Conservation (phyloP, 257 asterid genomes). For the Solanum pinnatisectum region DNA sequence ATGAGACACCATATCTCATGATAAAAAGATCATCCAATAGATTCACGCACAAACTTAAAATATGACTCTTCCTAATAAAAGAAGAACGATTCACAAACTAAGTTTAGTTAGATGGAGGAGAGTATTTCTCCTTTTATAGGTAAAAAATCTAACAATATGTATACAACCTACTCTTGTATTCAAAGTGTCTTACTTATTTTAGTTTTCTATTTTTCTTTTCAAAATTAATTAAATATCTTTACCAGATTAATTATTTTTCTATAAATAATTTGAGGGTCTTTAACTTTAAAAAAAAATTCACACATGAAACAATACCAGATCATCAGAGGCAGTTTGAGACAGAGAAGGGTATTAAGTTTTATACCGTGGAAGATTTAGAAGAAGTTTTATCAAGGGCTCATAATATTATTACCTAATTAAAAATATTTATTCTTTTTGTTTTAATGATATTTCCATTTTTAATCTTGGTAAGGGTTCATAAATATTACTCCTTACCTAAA, state of each 20-base stretch:
- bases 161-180: neutral
- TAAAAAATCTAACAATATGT: neutral
- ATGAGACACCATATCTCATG: neutral
- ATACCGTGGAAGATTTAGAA: neutral
- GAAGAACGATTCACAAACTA: neutral
- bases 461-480: neutral
- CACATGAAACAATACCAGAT: too few relatives aligned
- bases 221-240: neutral
- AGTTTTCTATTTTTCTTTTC: neutral
- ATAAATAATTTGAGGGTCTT: neutral
- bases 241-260: neutral
- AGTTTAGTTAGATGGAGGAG: neutral
- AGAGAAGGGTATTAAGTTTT: too few relatives aligned
- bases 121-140: neutral
- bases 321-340: too few relatives aligned
- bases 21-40: neutral
- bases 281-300: neutral
- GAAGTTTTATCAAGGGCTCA: neutral
- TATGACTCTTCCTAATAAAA: neutral
- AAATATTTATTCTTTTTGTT: neutral
- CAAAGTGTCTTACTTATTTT: neutral
- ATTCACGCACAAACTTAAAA: constrained; percentile 5
- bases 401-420: neutral
- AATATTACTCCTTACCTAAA: too few relatives aligned
- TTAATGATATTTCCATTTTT: neutral